Evolutionary conservation across 1,284 basidiomycete species (phyloP).

Genomic region (Puccinia triticina): DNA sequence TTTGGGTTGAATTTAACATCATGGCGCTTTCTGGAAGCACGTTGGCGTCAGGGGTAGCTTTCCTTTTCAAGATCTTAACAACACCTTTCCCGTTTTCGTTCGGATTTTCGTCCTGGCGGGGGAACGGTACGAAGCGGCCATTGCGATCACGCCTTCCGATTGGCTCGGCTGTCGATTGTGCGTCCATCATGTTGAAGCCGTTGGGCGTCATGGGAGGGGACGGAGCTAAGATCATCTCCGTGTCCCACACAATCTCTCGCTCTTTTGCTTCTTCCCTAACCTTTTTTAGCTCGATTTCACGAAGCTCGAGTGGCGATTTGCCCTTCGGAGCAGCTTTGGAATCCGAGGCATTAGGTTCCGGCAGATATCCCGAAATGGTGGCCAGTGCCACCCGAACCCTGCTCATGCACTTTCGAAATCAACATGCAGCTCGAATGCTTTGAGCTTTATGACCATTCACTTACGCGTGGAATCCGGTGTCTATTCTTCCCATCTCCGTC

Average conservation of each 20-base stretch:
- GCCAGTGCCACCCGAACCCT: slow-evolving; percentile 49
- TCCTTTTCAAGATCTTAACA: slow-evolving; percentile 37
- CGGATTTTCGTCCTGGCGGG: background rate
- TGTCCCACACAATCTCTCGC: slow-evolving; percentile 35
- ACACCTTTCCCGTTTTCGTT: background rate
- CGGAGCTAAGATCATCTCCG: slow-evolving; percentile 24
- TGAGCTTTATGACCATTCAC: background rate
- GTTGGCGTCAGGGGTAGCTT: slow-evolving; percentile 17
- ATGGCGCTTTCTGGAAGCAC: background rate
- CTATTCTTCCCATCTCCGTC: slow-evolving; percentile 49
- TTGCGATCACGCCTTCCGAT: slow-evolving; percentile 26
- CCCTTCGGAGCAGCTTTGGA: background rate
- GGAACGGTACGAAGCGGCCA: slow-evolving; percentile 18
- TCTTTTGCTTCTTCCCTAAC: slow-evolving; percentile 39
- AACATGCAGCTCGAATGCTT: background rate
- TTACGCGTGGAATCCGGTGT: slow-evolving; percentile 49
- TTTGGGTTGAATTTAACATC: slow-evolving; percentile 24
- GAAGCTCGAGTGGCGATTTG: slow-evolving; percentile 20
- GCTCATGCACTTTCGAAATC: background rate
- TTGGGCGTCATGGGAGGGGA: slow-evolving; percentile 20
- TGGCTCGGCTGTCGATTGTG: background rate
- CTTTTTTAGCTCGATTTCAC: slow-evolving; percentile 21
- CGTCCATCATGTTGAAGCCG: slow-evolving; percentile 9
- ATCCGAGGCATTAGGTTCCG: slow-evolving; percentile 17
- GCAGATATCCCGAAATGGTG: slow-evolving; percentile 45